Conservation (phyloP, 2,329 filamentous ascomycete species). For the Fusarium metavorans region DNA sequence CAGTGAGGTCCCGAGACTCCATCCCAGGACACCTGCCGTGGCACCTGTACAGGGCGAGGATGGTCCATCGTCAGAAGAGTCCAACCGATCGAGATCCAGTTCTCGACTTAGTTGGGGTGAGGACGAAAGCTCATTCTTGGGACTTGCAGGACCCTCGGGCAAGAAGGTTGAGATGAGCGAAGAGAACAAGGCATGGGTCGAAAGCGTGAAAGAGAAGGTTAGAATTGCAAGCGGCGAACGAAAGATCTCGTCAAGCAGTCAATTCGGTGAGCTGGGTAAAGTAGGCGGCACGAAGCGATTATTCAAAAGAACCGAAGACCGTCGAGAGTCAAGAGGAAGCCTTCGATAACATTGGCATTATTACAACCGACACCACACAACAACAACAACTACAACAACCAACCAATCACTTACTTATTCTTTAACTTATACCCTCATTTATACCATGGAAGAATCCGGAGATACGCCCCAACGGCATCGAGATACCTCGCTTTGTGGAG, state of each 20-base stretch:
- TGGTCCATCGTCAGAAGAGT: constrained; percentile 59
- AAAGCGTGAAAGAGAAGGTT: constrained; percentile 85
- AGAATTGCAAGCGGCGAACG: constrained; percentile 74
- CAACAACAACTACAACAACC: neutral
- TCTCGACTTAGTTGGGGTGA: constrained; percentile 69
- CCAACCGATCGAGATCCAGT: constrained; percentile 62
- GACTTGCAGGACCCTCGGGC: constrained; percentile 77
- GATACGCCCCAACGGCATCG: constrained; percentile 35
- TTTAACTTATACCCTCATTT: constrained; percentile 12
- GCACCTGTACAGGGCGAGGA: constrained; percentile 49
- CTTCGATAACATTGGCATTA: constrained; percentile 23
- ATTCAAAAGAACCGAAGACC: constrained; percentile 60
- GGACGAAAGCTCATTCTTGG: constrained; percentile 70
- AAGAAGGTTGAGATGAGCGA: constrained; percentile 76
- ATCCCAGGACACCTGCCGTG: constrained; percentile 59
- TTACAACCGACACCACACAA: constrained; percentile 3
- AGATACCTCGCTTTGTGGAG: constrained; percentile 42
- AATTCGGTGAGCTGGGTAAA: constrained; percentile 78
- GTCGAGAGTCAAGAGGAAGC: constrained; percentile 39
- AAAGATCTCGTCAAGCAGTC: constrained; percentile 46
- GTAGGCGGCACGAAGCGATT: constrained; percentile 80
- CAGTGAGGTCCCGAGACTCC: constrained; percentile 47
- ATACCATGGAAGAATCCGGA: constrained; percentile 27
- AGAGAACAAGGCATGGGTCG: constrained; percentile 83
- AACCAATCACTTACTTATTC: constrained; percentile 16